These are phyloP conservation scores for Pezicula radicicola DNA, from an alignment of 2,329 filamentous ascomycete species.

Conservation along the genomic window DNA sequence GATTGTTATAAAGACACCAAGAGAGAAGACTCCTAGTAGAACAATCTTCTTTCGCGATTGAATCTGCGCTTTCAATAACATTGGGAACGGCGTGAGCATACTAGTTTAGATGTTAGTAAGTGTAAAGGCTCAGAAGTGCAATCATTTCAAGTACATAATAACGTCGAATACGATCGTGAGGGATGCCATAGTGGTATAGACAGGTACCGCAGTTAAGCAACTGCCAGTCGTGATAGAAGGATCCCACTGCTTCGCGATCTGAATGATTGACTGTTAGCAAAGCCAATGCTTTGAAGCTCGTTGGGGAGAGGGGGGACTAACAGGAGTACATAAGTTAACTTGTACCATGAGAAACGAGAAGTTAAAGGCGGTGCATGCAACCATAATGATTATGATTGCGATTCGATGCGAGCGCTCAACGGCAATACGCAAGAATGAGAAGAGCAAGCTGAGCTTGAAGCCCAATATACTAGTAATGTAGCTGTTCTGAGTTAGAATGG, in stretches of 20 bases:
- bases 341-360: slow-evolving; percentile 28
- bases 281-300: slow-evolving; percentile 28
- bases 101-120: slow-evolving; percentile 17
- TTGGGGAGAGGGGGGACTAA: slow-evolving; percentile 27
- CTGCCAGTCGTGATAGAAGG: slow-evolving; percentile 28
- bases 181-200: slow-evolving; percentile 40
- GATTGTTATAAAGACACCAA: slow-evolving; percentile 48
- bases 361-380: slow-evolving; percentile 35
- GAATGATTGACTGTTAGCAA: neutral
- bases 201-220: slow-evolving; percentile 37
- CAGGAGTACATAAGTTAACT: slow-evolving; percentile 25
- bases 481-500: slow-evolving; percentile 16
- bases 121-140: neutral
- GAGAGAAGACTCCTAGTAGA: slow-evolving; percentile 39
- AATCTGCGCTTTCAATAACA: slow-evolving; percentile 34
- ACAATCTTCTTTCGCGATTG: slow-evolving; percentile 38
- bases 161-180: slow-evolving; percentile 40
- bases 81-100: slow-evolving; percentile 38
- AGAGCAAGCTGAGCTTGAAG: slow-evolving; percentile 44
- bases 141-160: slow-evolving; percentile 29
- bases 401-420: slow-evolving; percentile 32
- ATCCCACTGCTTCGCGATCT: slow-evolving; percentile 42
- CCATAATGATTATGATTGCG: slow-evolving; percentile 31
- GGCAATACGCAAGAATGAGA: slow-evolving; percentile 43
- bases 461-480: slow-evolving; percentile 40